Evolutionary conservation across 768 basidiomycete species (phyloP).

Genomic region (Suillus subluteus): DNA sequence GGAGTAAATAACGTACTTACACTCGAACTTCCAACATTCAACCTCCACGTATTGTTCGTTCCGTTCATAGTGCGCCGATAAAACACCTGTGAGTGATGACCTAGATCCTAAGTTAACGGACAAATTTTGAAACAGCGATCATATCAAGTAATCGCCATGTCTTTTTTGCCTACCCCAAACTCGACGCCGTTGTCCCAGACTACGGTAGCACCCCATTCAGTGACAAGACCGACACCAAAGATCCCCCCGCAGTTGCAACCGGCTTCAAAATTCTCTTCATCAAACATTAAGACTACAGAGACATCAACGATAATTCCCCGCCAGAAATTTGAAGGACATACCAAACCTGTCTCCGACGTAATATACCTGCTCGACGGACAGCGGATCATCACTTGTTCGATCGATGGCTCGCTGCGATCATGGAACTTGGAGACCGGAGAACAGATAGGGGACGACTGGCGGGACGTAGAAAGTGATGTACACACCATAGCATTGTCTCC

Average conservation of each 20-base stretch:
- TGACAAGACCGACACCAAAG: background rate
- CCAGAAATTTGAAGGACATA: background rate
- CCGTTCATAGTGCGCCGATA: background rate
- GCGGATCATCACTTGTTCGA: background rate
- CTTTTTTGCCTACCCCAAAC: background rate
- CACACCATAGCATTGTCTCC: background rate
- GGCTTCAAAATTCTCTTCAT: background rate
- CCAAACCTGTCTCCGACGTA: background rate
- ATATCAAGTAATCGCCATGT: background rate
- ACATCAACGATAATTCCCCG: background rate
- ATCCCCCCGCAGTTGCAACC: background rate
- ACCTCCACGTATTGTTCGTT: background rate
- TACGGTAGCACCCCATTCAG: background rate
- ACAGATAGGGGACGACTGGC: background rate
- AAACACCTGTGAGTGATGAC: background rate
- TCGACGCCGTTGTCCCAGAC: too few species aligned
- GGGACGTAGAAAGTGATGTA: background rate
- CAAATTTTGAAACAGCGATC: background rate
- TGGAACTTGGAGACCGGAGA: background rate
- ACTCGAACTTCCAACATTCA: background rate
- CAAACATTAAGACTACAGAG: background rate
- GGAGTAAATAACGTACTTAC: background rate
- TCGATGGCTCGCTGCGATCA: background rate
- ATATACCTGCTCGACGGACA: background rate
- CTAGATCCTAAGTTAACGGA: background rate